These are phyloP conservation scores for Scedosporium boydii DNA, from an alignment of 2,329 filamentous ascomycete genomes.

Conservation along the genomic window DNA sequence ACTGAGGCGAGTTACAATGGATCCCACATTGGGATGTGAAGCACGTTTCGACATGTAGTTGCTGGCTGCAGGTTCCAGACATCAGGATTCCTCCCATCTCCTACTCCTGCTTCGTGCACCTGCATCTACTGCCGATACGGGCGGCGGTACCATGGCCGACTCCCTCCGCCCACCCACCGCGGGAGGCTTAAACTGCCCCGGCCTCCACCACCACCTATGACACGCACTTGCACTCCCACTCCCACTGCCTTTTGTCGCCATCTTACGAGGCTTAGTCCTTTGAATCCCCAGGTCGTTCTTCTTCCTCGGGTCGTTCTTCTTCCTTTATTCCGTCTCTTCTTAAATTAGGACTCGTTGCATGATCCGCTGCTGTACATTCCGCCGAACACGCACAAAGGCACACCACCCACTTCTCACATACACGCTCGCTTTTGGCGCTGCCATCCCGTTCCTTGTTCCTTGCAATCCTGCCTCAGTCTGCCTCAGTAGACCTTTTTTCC, in stretches of 20 bases:
- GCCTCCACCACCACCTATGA: not conserved
- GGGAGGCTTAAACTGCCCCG: not conserved
- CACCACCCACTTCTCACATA: not conserved
- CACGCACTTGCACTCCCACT: not conserved
- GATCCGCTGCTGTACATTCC: not conserved
- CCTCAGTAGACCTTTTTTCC: not conserved
- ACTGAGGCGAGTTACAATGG: not conserved
- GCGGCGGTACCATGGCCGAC: not conserved
- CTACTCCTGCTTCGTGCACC: too few species aligned
- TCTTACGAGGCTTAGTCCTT: not conserved
- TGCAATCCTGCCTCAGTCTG: not conserved
- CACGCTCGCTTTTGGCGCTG: not conserved
- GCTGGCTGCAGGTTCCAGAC: not conserved
- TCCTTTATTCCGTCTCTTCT: not conserved
- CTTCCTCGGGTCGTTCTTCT: not conserved
- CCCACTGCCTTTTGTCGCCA: not conserved
- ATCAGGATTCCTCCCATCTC: too few species aligned
- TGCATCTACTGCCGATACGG: not conserved
- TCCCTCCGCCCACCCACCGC: not conserved
- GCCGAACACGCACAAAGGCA: not conserved
- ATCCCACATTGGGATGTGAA: not conserved
- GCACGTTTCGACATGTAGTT: not conserved
- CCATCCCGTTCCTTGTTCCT: not conserved
- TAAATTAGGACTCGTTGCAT: not conserved
- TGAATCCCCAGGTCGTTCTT: not conserved